phyloP scores from a whole-genome alignment of 148 eudicot genomes.

The Selenicereus undatus region DNA sequence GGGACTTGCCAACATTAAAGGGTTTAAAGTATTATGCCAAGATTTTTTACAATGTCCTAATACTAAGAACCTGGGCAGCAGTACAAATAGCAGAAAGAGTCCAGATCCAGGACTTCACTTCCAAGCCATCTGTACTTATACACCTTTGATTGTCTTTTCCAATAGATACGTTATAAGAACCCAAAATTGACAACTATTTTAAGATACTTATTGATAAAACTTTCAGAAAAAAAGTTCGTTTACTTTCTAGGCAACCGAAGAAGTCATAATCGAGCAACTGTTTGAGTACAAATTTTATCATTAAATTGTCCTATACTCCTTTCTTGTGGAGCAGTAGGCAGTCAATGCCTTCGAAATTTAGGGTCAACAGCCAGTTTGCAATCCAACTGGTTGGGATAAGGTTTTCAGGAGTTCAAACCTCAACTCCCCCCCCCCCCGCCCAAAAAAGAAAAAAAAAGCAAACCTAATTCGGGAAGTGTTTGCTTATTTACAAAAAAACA shows the following conservation, averaged over 20 bases:
- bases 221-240: too few relatives aligned
- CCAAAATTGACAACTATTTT: too few relatives aligned
- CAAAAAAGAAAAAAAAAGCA: too few relatives aligned
- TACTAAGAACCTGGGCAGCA: not conserved
- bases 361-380: not conserved
- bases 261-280: too few relatives aligned
- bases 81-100: not conserved
- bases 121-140: too few relatives aligned
- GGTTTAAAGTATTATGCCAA: not conserved
- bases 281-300: not conserved
- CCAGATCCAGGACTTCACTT: too few relatives aligned
- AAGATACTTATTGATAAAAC: too few relatives aligned
- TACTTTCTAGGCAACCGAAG: too few relatives aligned
- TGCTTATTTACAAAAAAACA: not conserved
- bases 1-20: not conserved
- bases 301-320: not conserved
- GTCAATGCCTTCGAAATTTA: not conserved
- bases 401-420: not conserved
- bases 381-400: not conserved
- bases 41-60: not conserved
- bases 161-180: too few relatives aligned
- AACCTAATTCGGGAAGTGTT: not conserved
- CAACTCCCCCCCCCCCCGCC: not conserved
- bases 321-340: not conserved
- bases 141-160: too few relatives aligned